Evolutionary conservation across 1,139 yeast genomes (phyloP).

Genomic region (Diutina mesorugosa): DNA sequence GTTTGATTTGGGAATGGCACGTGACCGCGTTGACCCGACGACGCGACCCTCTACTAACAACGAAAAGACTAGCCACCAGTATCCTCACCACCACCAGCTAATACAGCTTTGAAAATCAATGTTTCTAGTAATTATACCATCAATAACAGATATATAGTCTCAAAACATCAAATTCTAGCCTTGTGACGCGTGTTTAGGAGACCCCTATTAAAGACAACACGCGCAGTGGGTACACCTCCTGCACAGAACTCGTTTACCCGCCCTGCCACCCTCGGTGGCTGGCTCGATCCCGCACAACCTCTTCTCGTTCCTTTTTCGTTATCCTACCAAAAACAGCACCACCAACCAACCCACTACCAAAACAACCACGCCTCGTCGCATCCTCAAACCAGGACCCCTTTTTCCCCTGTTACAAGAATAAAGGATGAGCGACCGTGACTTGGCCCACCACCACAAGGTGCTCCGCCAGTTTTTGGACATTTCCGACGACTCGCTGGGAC

Average conservation of each 20-base stretch:
- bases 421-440: conserved; percentile 11
- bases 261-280: not conserved
- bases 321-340: not conserved
- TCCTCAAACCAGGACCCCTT: not conserved
- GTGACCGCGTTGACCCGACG: not conserved
- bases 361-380: not conserved
- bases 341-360: not conserved
- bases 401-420: not conserved
- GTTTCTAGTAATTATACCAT: too few relatives aligned
- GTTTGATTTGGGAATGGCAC: not conserved
- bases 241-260: not conserved
- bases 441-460: conserved; percentile 35
- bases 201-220: too few relatives aligned
- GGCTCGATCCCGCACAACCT: not conserved
- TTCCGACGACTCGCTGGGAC: conserved; percentile 30
- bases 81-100: too few relatives aligned
- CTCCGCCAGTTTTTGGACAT: conserved; percentile 40
- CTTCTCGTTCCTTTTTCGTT: not conserved
- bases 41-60: too few relatives aligned
- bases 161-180: too few relatives aligned
- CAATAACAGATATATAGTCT: too few relatives aligned
- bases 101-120: too few relatives aligned
- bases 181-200: too few relatives aligned
- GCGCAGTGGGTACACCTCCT: not conserved
- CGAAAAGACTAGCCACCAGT: too few relatives aligned